Base-by-base conservation (phyloP, 805 yeast genomes). In the Metschnikowia dekortorum region DNA sequence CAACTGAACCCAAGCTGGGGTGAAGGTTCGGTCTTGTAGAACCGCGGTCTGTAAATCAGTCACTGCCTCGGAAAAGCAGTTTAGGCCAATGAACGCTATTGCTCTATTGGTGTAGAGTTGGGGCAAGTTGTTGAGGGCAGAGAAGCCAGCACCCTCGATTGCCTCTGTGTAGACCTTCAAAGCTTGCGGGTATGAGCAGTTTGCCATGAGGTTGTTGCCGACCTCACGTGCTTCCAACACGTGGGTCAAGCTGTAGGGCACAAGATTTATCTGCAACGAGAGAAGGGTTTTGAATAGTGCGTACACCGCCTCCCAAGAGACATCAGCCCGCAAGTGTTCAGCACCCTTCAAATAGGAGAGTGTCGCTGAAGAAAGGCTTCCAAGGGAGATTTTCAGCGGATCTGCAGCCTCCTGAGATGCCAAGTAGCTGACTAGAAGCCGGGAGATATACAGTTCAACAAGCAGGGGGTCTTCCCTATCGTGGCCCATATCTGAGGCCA, bases 1-100 rank as follows among this genome's bases (percentile, higher is more conserved):
- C 51, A 73, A 60, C 57, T 73, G 77, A 16, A 70, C 60, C 77
- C 77, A 73, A 6, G 75, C 77, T 2, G 76, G 71, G 5, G 72
- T 64, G 52, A 67, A 70, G 6, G 66, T 59, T 32, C 66, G 54
- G 51, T 72, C 75, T 36, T 55, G 44, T 18, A 44, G 39, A 8
- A 72, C 53, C 0, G 76, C 75, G 13, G 45, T 42, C 48, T 68
- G 65, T 54, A 73, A 62, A 53, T 72, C 76, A 10, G 60, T 41
- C 1, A 70, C 64, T 0, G 76, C 74, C 55, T 73, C 77, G 1
- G 66, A 64, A 44, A 67, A 68, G 53, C 76, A 71, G 46, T 69
- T 68, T 32, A 71, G 59, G 5, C 75, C 76, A 35, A 73, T 70
- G 50, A 59, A 72, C 14, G 76, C 74, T 44, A 73, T 67, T 7